Evolutionary conservation across 192 early-diverging fungal species (phyloP), one percentile per base, ranked within the genome.

Genomic region (Coemansia sp.): DNA sequence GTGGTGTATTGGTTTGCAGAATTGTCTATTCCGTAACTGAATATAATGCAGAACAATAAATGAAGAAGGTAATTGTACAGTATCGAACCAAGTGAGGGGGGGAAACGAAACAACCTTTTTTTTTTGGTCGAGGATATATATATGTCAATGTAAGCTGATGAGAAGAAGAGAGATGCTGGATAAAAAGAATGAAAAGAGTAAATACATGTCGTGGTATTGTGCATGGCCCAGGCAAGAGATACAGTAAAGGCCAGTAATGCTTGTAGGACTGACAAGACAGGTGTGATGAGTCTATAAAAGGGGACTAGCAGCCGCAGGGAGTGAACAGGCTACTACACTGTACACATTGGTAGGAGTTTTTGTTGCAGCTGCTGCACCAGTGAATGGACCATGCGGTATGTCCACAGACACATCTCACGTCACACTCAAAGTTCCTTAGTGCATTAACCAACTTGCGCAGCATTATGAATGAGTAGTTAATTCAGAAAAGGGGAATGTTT

Each of bases 361-460:
- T 42, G 7, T 42, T 17, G 49, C 68, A 72, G 27, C 38, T 56
- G 23, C 33, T 43, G 42, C 68, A 72, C 56, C 62, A 72, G 28
- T 72, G 61, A 18, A 72, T 48, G 29, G 68, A 72, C 68, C 68
- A 72, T 17, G 68, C 64, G 12, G 38, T 42, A 31, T 72, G 68
- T 6, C 48, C 44, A 21, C 68, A 72, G 16, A 60, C 56, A 19
- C 68, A 72, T 11, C 62, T 43, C 21, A 72, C 68, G 32, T 58
- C 62, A 41, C 64, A 65, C n/a, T 72, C 68, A 26, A 64, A 43
- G 50, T 44, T 51, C 1, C 53, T 33, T 18, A 64, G 40, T 1
- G 43, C 35, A 30, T 56, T 60, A 20, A 33, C 60, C 12, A 60
- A 16, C 32, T 58, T 47, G 39, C 56, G 39, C 26, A 60, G 42